Conservation (phyloP, 148 eudicot genomes). For the Chenopodium album region DNA sequence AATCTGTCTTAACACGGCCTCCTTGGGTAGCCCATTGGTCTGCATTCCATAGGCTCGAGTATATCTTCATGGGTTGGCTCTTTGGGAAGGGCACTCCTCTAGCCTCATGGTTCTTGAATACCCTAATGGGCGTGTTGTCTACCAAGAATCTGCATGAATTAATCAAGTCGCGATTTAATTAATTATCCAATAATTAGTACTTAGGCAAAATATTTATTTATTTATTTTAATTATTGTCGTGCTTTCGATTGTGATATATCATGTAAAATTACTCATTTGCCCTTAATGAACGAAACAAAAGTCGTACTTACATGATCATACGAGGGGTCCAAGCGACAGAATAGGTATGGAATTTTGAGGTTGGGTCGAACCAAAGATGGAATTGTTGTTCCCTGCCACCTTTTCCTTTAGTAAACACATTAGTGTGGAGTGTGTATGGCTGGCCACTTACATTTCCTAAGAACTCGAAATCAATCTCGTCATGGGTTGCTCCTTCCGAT, state of each 20-base stretch:
- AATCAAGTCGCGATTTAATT: background rate
- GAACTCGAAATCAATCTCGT: slow-evolving; percentile 68
- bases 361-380: slow-evolving; percentile 67
- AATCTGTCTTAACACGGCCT: slow-evolving; percentile 54
- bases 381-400: slow-evolving; percentile 65
- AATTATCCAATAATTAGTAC: background rate
- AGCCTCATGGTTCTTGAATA: slow-evolving; percentile 56
- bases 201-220: too few species aligned
- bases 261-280: too few species aligned
- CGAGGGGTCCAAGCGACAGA: slow-evolving; percentile 49
- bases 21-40: slow-evolving; percentile 76
- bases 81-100: slow-evolving; percentile 60
- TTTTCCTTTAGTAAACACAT: slow-evolving; percentile 58
- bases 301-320: slow-evolving; percentile 44
- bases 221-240: too few species aligned
- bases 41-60: slow-evolving; percentile 69
- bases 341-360: slow-evolving; percentile 53
- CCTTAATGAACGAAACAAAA: too few species aligned
- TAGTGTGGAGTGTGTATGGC: slow-evolving; percentile 61
- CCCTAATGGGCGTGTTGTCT: slow-evolving; percentile 58
- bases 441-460: slow-evolving; percentile 56
- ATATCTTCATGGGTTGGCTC: slow-evolving; percentile 59
- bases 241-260: too few species aligned
- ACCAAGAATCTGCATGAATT: slow-evolving; percentile 48
- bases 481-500: slow-evolving; percentile 50